Percentiles rank a stretch among this genome's conserved stretches.
These are phyloP conservation scores for Diaporthe sp. DNA, from an alignment of 2,329 filamentous ascomycete species.

Conservation along the genomic window DNA sequence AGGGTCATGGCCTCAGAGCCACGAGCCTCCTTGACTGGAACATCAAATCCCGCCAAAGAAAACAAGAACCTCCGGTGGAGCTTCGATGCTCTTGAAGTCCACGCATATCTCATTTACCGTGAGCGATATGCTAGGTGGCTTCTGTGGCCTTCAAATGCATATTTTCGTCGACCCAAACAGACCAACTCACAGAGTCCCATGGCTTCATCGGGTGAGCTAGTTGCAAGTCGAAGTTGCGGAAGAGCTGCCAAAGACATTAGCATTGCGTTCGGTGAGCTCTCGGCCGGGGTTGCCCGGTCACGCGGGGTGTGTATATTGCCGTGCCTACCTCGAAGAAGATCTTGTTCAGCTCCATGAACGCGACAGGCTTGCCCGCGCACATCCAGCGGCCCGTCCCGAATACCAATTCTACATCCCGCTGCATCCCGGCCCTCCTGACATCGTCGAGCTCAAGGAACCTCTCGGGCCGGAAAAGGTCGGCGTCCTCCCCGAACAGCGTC, in stretches of 20 bases:
- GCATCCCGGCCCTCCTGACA: slow-evolving; percentile 44
- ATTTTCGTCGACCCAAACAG: slow-evolving; percentile 7
- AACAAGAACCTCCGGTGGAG: background rate
- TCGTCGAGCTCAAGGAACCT: slow-evolving; percentile 63
- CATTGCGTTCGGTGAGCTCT: slow-evolving; percentile 1
- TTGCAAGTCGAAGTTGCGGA: slow-evolving; percentile 29
- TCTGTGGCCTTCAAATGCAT: slow-evolving; percentile 1
- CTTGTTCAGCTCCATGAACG: slow-evolving; percentile 56
- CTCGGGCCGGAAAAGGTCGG: slow-evolving; percentile 68
- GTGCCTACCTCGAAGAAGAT: slow-evolving; percentile 50
- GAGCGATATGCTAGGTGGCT: background rate
- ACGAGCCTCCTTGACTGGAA: too few species aligned
- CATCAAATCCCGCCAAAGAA: too few species aligned
- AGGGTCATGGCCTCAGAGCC: background rate
- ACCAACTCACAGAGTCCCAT: slow-evolving; percentile 7
- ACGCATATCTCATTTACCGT: background rate
- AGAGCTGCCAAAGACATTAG: slow-evolving; percentile 4
- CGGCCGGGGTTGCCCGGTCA: background rate
- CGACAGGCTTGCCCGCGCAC: slow-evolving; percentile 55
- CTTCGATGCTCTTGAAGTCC: background rate
- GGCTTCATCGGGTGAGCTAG: slow-evolving; percentile 9
- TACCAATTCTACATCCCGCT: slow-evolving; percentile 47
- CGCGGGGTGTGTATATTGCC: background rate
- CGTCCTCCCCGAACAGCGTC: slow-evolving; percentile 57
- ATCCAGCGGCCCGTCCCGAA: slow-evolving; percentile 52